Percentiles rank a stretch among this genome's conserved stretches.
Conservation (phyloP, 1,139 yeast species). For the Blastobotrys petasosporus region DNA sequence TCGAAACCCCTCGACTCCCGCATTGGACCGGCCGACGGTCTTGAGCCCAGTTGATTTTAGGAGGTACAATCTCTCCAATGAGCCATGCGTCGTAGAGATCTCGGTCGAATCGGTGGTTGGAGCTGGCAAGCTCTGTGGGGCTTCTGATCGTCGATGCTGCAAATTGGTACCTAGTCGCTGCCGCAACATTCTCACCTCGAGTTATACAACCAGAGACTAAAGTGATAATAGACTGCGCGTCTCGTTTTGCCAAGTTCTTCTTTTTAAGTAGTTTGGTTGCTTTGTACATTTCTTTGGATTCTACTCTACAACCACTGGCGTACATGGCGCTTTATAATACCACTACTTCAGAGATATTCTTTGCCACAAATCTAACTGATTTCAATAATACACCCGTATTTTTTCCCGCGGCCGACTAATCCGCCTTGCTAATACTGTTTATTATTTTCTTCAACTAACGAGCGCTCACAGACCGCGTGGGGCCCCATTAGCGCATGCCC, state of each 20-base stretch:
- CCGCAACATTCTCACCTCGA: not conserved
- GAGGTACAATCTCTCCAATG: not conserved
- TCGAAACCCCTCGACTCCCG: not conserved
- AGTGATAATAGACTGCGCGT: not conserved
- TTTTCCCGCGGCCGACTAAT: too few species aligned
- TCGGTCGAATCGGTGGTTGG: constrained; percentile 1
- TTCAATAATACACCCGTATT: too few species aligned
- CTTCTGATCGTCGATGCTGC: not conserved
- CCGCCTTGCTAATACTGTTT: too few species aligned
- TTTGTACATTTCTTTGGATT: not conserved
- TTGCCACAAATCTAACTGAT: too few species aligned
- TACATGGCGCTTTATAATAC: not conserved
- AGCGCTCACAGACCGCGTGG: too few species aligned
- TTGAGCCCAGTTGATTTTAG: not conserved
- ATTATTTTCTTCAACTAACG: too few species aligned
- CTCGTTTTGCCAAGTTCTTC: not conserved
- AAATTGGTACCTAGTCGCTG: constrained; percentile 1
- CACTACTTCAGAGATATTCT: not conserved
- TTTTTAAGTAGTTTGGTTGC: not conserved
- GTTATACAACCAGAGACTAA: not conserved
- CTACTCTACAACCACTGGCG: not conserved
- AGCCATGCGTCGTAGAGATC: constrained; percentile 2
- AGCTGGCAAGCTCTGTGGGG: constrained; percentile 3
- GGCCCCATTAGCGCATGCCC: too few species aligned
- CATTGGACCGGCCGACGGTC: not conserved